Evolutionary conservation across 768 basidiomycete species (phyloP), one percentile per base, ranked within the genome.

Genomic region (Tricholoma bakamatsutake): DNA sequence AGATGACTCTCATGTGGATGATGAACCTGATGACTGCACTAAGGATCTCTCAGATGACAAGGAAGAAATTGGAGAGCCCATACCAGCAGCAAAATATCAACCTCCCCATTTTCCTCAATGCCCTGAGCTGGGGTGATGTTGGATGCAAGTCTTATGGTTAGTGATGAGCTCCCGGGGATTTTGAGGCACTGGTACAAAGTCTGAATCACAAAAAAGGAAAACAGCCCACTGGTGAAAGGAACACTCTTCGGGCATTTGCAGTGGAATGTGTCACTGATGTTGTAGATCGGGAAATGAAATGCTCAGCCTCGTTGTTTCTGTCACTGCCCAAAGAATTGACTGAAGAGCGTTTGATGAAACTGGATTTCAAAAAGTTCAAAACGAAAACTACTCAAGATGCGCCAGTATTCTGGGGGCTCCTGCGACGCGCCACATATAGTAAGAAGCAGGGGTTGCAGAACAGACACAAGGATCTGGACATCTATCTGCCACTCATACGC

Each of bases 401-500:
- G 2, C 62, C 64, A 4, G 59, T 45, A 12, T 30, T 63, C 0
- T 63, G 62, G 60, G 15, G 11, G 1, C 15, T 61, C 0, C 30
- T 65, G 4, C 53, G 53, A 12, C 40, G 13, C 0, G 33, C 58
- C 0, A 47, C 57, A 13, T 57, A 58, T 12, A 54, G 45, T 12
- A 30, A 49, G 5, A 24, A 18, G 8, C 63, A 64, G 40, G 54
- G 43, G 4, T n/a, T 35, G 31, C 9, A 42, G 27, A 63, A 64
- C 28, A 61, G 47, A 11, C 40, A 55, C 31, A 61, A 61, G 52
- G 33, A 34, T 12, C 33, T 4, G 5, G 33, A 34, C 33, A 34
- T 34, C 72, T 8, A 76, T 56, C 59, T 76, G 75, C 75, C 75
- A 76, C 1, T 61, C 55, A 58, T 74, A 66, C 5, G 71, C 54